Base-by-base conservation (phyloP, 768 basidiomycete genomes). In the Hericium coralloides region DNA sequence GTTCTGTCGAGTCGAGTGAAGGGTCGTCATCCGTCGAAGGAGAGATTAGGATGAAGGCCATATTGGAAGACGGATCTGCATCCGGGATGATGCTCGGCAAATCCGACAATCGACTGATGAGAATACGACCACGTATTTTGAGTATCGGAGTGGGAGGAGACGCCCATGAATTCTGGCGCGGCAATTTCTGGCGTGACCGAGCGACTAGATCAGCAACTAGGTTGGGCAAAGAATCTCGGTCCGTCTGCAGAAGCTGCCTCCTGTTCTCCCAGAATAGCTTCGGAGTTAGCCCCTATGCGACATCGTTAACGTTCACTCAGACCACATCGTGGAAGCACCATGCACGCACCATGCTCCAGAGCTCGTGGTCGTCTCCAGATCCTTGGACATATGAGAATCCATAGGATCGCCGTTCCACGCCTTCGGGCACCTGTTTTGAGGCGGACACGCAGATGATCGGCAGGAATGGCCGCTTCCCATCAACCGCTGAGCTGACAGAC, bases 301-400 rank as follows among this genome's bases (percentile, higher is more conserved):
- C 17, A 12, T 55, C 7, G 23, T n/a, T 43, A 45, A 43, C 38
- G 38, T 18, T 4, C 36, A 50, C n/a, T 49, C 26, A 38, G 26
- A 31, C 31, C 10, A 9, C 10, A 2, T 31, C 31, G 6, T 31
- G 10, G 53, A 53, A 38, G 52, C 37, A 25, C 52, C 36, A 41
- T 18, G 31, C 15, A 67, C 74, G 31, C 55, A 89, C 89, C 81
- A 81, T 80, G 26, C 85, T 79, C 93, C 92, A 95, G 5, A 88
- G 74, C 69, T 97, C 94, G 65, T 95, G 92, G 64, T 98, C 95
- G 64, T 98, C 95, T 0, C 94, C 95, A 0, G 89, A 91, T 1
- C 95, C 95, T 68, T 95, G 94, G 8, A 98, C 81, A 67, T 98
- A 98, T 20, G 83, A 75, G 66, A 85, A 97, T 0, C 89, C 90